phyloP scores from a whole-genome alignment of 1,139 yeast species.

The Scheffersomyces cryptocercus region DNA sequence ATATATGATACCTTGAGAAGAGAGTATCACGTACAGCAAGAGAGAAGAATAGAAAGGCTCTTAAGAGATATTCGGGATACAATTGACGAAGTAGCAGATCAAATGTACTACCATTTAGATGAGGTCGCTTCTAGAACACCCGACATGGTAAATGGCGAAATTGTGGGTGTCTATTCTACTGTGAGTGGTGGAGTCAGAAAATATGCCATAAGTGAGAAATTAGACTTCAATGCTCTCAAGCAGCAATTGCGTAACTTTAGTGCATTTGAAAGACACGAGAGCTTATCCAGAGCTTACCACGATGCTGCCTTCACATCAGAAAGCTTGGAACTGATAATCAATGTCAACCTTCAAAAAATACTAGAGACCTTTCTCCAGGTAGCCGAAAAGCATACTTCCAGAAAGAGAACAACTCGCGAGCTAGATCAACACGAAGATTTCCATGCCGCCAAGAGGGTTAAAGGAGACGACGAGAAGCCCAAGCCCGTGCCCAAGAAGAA shows the following conservation, averaged over 20 bases:
- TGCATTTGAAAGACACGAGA: neutral
- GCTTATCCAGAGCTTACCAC: neutral
- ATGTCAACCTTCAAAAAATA: conserved; percentile 4
- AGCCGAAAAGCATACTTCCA: conserved; percentile 4
- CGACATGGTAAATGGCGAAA: neutral
- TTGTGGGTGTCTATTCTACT: neutral
- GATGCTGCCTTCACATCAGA: neutral
- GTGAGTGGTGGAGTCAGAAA: neutral
- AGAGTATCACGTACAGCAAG: conserved; percentile 21
- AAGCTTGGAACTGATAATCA: neutral
- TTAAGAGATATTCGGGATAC: conserved; percentile 10
- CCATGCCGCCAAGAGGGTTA: conserved; percentile 3
- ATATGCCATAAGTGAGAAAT: neutral
- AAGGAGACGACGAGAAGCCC: neutral
- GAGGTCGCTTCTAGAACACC: conserved; percentile 7
- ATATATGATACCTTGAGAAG: conserved; percentile 28
- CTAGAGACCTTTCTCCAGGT: conserved; percentile 2
- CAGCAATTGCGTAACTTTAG: neutral
- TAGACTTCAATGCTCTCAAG: neutral
- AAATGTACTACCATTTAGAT: conserved; percentile 17
- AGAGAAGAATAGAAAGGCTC: conserved; percentile 10
- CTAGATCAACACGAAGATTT: conserved; percentile 1
- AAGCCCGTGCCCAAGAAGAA: conserved; percentile 3
- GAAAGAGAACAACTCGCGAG: conserved; percentile 6
- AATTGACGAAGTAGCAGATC: conserved; percentile 17